These are phyloP conservation scores for Plectosphaerella plurivora DNA, from an alignment of 2,329 filamentous ascomycete genomes.

Conservation along the genomic window DNA sequence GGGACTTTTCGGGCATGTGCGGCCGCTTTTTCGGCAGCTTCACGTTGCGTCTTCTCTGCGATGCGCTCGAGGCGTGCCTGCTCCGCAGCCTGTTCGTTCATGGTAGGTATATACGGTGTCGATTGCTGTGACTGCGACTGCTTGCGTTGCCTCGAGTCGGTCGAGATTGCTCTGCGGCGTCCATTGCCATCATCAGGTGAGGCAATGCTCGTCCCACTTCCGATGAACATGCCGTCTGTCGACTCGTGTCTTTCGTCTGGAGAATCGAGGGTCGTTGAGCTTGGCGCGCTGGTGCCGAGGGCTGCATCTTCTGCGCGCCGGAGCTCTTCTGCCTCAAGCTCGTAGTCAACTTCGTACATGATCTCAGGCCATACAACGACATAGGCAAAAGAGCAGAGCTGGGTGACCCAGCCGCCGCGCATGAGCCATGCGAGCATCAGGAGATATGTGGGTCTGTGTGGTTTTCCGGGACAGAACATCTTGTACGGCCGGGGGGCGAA, in stretches of 20 bases:
- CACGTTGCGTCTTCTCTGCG: slow-evolving; percentile 48
- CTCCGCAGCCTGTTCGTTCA: slow-evolving; percentile 54
- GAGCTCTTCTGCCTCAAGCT: slow-evolving; percentile 63
- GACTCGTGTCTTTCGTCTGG: slow-evolving; percentile 20
- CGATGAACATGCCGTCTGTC: neutral
- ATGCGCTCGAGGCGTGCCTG: slow-evolving; percentile 57
- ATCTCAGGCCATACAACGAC: slow-evolving; percentile 80
- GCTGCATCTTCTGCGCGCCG: slow-evolving; percentile 21
- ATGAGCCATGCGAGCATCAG: slow-evolving; percentile 91
- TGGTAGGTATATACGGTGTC: slow-evolving; percentile 26
- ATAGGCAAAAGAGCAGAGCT: slow-evolving; percentile 87
- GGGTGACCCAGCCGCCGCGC: slow-evolving; percentile 88
- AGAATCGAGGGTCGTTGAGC: slow-evolving; percentile 12
- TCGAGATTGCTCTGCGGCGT: slow-evolving; percentile 3
- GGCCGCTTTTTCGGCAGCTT: slow-evolving; percentile 49
- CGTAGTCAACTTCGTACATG: slow-evolving; percentile 72
- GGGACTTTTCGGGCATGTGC: slow-evolving; percentile 46
- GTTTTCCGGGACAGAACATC: slow-evolving; percentile 77
- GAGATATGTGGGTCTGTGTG: slow-evolving; percentile 83
- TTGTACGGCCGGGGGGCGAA: slow-evolving; percentile 79
- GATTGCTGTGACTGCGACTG: slow-evolving; percentile 4
- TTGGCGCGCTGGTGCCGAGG: slow-evolving; percentile 6
- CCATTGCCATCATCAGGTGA: slow-evolving; percentile 6
- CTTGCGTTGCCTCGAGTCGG: slow-evolving; percentile 3
- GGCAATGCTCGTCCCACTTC: neutral